Base-by-base conservation (phyloP, 257 asterid genomes). In the Solanum tarapatanum region DNA sequence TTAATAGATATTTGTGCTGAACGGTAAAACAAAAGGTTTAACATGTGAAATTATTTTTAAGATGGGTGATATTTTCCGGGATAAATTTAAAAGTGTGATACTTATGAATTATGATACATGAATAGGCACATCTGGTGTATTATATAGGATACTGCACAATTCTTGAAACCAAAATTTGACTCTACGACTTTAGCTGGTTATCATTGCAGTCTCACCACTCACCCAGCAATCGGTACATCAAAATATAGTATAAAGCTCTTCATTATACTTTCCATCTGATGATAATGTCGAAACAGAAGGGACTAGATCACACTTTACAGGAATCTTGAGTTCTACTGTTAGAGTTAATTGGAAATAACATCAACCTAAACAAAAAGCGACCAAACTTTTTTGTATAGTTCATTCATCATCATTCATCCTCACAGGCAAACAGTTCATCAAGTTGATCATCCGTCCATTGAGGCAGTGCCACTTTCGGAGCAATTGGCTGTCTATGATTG, bases 391-490 rank as follows among this genome's bases (percentile, higher is more conserved):
- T 58, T 88, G 90, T 45, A 86, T 69, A 76, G 88, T 30, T 35
- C 87, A 88, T 86, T 84, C 94, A 74, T 92, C 93, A 8, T 90
- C 94, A 35, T 91, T 90, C 94, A 35, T 91, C 90, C 16, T 88
- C 94, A n/a, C 83, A 89, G 17, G 91, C 93, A 91, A 94, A 95
- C 87, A 96, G 98, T 87, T 94, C 92, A 21, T 90, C 91, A 60
- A 96, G 94, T 87, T 94, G 98, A 86, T 94, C 96, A 74, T 96
- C 99, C 14, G 98, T 96, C 98, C 98, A 96, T 70, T 90, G 83
- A 32, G 94, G 95, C 84, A 92, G 89, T 84, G 93, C 88, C 79
- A 93, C 82, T 69, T 91, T 91, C 39, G 87, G 60, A 74, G 64
- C 28, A 75, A 26, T 66, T 87, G 91, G 91, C 68, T 87, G 96